Evolutionary conservation across 2,329 filamentous ascomycete genomes (phyloP), one percentile per base, ranked within the genome.

Genomic region (Calonectria hongkongensis): DNA sequence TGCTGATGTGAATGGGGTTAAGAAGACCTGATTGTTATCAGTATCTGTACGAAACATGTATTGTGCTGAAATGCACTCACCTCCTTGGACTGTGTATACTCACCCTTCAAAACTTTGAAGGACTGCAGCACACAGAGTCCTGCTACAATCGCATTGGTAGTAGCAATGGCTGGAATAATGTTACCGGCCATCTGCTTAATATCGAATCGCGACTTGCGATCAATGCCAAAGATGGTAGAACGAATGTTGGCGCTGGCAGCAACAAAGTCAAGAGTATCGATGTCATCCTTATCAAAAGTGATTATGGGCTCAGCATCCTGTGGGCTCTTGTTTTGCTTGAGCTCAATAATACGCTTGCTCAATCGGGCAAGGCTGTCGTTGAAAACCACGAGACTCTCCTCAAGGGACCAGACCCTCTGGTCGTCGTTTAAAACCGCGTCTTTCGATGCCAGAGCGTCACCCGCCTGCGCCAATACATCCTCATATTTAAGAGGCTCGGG

Each of bases 131-230:
- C 95, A 81, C 96, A 98, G 12, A 99, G 89, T 15, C 95, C 94
- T 18, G 97, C 97, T 2, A 97, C 96, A 83, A 98, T 98, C 18
- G 97, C 97, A 83, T 99, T 99, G 0, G 97, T 98, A 0, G 97
- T 99, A 6, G 97, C 97, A 81, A 99, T 99, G 2, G 97, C 97
- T 1, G 97, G 97, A 73, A 99, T 99, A 79, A 99, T 99, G 82
- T 99, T 99, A 67, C 97, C 97, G 4, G 97, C 97, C 96, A 98
- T 99, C 85, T 99, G 94, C 86, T 99, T 99, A 80, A 97, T 96
- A 81, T 98, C 96, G 81, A 98, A 99, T 72, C 97, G 95, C 27
- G 95, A 98, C 83, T 95, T 96, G 5, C 88, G 86, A 67, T 96
- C 94, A 71, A 99, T 98, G 69, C 92, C 94, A 81, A 99, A 99